Evolutionary conservation across 306 rosid genomes (phyloP), one percentile per base, ranked within the genome.

Genomic region (Medicago arabica): DNA sequence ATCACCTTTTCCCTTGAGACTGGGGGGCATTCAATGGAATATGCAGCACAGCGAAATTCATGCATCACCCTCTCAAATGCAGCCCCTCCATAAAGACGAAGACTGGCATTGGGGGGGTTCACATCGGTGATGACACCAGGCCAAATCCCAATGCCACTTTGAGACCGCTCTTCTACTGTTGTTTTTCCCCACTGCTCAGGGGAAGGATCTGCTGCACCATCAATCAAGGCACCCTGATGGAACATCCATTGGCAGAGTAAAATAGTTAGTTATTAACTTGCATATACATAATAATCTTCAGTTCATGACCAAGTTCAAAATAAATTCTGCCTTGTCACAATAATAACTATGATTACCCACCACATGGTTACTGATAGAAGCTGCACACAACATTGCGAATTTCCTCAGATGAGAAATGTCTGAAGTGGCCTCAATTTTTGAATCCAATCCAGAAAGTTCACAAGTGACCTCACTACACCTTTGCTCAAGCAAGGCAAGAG

Each of bases 171-270:
- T 83, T 94, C 97, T 38, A 75, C 74, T 18, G 98, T 87, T 67
- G 97, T 87, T 83, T 88, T 95, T 25, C 97, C 98, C 98, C 97
- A 95, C 79, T 87, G 97, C 88, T 92, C 98, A 17, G 98, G 98
- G 81, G 90, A 87, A 85, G 98, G 97, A 78, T 95, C 97, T 41
- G 97, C 96, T 78, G 98, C 97, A 74, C 98, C 98, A 69, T 95
- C 98, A 76, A 95, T 90, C 85, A 95, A 85, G 25, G 89, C 89
- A 64, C 92, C 90, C 98, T 95, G 67, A 14, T 14, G 59, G 50
- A 77, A 28, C 79, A 80, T 65, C 61, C 76, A 80, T 61, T 69
- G 13, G 54, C 62, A 54, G 78, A 80, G 6, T 75, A 75, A 69
- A 5, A 44, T 6, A 23, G 25, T 19, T 44, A 28, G 50, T 55